These are phyloP conservation scores for Rosa rugosa DNA, from an alignment of 306 rosid genomes.

Conservation along the genomic window DNA sequence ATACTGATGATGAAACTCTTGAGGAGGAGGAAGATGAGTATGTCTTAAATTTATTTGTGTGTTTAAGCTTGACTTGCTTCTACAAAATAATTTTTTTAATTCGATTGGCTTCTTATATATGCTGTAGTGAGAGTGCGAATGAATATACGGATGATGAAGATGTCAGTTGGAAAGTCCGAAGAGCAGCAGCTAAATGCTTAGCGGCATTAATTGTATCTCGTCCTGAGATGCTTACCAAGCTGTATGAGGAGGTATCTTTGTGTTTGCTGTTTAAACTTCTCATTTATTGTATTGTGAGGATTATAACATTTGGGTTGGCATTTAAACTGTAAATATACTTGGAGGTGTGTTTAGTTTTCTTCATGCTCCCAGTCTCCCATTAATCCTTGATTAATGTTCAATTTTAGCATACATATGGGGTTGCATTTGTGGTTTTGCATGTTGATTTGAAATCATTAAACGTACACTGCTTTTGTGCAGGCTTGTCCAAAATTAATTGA, in stretches of 20 bases:
- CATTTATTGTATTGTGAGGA: not conserved
- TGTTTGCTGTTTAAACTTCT: not conserved
- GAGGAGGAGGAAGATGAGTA: slow-evolving; percentile 99
- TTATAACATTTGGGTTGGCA: not conserved
- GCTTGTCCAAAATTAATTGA: slow-evolving; percentile 99
- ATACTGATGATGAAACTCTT: slow-evolving; percentile 81
- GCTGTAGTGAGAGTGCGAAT: slow-evolving; percentile 92
- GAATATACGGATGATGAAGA: slow-evolving; percentile 99
- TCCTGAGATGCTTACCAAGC: slow-evolving; percentile 89
- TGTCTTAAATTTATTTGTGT: slow-evolving; percentile 33
- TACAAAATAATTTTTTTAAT: slow-evolving; percentile 23
- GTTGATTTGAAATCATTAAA: slow-evolving; percentile 18
- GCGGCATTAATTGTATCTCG: slow-evolving; percentile 95
- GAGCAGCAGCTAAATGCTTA: slow-evolving; percentile 99
- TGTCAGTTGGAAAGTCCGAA: slow-evolving; percentile 98
- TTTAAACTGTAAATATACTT: not conserved
- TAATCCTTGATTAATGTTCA: not conserved
- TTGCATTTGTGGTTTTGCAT: slow-evolving; percentile 3
- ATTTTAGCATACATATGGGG: not conserved
- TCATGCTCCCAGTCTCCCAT: not conserved
- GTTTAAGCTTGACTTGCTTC: slow-evolving; percentile 11
- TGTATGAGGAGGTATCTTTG: slow-evolving; percentile 82
- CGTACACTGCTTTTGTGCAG: slow-evolving; percentile 38
- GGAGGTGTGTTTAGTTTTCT: not conserved
- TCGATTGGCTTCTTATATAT: slow-evolving; percentile 23